Conservation (phyloP, 2,329 filamentous ascomycete species). For the Penicillium sp. region DNA sequence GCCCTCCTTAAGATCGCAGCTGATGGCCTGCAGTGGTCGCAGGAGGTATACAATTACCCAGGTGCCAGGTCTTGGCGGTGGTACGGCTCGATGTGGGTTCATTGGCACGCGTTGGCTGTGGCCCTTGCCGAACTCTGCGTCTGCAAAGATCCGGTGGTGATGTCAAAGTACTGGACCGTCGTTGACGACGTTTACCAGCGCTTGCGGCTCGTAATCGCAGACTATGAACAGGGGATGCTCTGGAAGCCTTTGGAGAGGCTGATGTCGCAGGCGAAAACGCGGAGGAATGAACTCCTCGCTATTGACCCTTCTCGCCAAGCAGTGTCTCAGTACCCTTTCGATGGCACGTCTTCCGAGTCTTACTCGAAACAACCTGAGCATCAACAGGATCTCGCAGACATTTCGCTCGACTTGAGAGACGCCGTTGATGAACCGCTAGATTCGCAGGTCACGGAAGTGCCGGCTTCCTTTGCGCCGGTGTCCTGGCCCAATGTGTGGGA, state of each 20-base stretch:
- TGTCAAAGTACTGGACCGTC: slow-evolving; percentile 23
- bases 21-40: slow-evolving; percentile 20
- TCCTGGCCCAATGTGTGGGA: slow-evolving; percentile 27
- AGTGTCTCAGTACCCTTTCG: background rate
- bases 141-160: slow-evolving; percentile 22
- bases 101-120: slow-evolving; percentile 33
- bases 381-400: background rate
- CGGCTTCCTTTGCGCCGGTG: slow-evolving; percentile 1
- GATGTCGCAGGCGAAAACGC: slow-evolving; percentile 23
- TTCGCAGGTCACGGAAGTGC: background rate
- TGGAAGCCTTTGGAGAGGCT: slow-evolving; percentile 31
- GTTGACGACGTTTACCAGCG: slow-evolving; percentile 24
- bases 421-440: background rate
- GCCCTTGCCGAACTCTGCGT: slow-evolving; percentile 32
- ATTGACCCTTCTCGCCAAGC: background rate
- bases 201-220: slow-evolving; percentile 23
- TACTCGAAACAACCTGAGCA: background rate
- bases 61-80: slow-evolving; percentile 23
- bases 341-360: background rate
- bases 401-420: background rate
- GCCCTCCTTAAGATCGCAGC: slow-evolving; percentile 25
- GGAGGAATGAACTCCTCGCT: slow-evolving; percentile 14
- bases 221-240: slow-evolving; percentile 27
- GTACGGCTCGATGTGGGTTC: slow-evolving; percentile 28
- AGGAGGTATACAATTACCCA: slow-evolving; percentile 21